A percentile compares a stretch with the other conserved stretches of the same genome.
Evolutionary conservation across 129 eudicot species (phyloP).

Genomic region (Saposhnikovia divaricata): DNA sequence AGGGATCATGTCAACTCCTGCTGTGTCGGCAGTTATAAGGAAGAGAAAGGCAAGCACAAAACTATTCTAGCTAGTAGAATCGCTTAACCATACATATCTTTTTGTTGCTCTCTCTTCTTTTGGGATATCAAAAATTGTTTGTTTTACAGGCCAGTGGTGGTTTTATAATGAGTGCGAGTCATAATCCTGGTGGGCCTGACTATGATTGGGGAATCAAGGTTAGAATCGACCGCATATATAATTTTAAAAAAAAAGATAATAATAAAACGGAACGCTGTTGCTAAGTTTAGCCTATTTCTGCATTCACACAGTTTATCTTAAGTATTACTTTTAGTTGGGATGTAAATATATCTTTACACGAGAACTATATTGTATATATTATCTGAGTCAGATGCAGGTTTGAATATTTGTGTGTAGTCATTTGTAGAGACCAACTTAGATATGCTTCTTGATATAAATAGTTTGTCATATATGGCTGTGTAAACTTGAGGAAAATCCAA

Average conservation of each 20-base stretch:
- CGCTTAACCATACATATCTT: background rate
- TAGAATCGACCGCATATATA: conserved; percentile 10
- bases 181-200: conserved; percentile 98
- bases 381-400: background rate
- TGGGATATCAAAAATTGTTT: background rate
- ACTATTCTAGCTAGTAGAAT: background rate
- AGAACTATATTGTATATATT: background rate
- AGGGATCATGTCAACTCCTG: conserved; percentile 95
- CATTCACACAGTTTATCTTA: background rate
- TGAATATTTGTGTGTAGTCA: background rate
- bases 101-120: background rate
- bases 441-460: background rate
- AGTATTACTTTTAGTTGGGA: background rate
- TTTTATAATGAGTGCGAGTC: conserved; percentile 99
- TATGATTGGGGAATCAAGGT: conserved; percentile 99
- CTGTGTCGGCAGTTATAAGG: conserved; percentile 93
- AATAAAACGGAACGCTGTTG: background rate
- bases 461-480: background rate
- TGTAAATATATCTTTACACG: background rate
- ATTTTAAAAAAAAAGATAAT: background rate
- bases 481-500: background rate
- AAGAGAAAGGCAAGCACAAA: conserved; percentile 52
- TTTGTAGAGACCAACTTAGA: background rate
- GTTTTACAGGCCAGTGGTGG: conserved; percentile 91
- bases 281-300: background rate